These are phyloP conservation scores for Lepidium didymum DNA, from an alignment of 345 rosid species.

Conservation along the genomic window DNA sequence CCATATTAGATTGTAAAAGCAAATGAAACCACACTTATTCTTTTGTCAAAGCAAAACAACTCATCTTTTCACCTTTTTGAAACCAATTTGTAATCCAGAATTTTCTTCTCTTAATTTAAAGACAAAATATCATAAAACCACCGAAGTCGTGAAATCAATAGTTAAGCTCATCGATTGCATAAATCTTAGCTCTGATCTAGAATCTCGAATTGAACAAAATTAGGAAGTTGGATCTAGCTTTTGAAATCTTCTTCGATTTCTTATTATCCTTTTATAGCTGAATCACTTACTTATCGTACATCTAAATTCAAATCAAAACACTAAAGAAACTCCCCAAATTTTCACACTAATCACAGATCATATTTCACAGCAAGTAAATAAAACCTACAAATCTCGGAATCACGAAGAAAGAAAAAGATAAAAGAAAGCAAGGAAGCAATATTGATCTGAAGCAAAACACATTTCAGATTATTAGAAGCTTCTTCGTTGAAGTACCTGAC, in stretches of 20 bases:
- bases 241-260: not conserved
- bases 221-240: conserved; percentile 7
- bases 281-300: not conserved
- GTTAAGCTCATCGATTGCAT: not conserved
- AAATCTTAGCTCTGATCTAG: conserved; percentile 3
- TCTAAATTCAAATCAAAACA: not conserved
- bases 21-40: not conserved
- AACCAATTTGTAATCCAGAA: not conserved
- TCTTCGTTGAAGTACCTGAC: conserved; percentile 33
- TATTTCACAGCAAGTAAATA: conserved; percentile 3
- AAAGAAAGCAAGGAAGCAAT: not conserved
- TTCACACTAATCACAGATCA: not conserved
- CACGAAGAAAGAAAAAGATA: not conserved
- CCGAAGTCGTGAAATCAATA: conserved; percentile 3
- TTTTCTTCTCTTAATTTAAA: not conserved
- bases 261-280: not conserved
- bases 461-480: not conserved
- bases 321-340: not conserved
- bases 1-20: not conserved
- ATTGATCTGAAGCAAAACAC: conserved; percentile 1
- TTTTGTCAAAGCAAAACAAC: not conserved
- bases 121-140: not conserved
- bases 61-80: conserved; percentile 5
- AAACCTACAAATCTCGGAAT: not conserved
- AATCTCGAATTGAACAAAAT: not conserved